Evolutionary conservation across 2,329 filamentous ascomycete species (phyloP).

Genomic region (Aspergillus transmontanensis): DNA sequence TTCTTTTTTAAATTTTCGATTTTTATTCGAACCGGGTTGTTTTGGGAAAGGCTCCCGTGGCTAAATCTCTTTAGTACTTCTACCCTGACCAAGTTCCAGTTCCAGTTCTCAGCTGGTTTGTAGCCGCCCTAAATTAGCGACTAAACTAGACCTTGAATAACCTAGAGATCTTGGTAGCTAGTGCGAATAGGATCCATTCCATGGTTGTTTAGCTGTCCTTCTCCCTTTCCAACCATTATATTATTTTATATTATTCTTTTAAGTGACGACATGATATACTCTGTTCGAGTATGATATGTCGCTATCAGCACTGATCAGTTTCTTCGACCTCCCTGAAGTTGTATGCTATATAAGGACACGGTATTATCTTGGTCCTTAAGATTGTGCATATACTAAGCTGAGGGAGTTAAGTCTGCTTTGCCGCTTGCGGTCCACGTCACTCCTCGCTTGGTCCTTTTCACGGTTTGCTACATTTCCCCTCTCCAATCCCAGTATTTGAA

Average conservation of each 20-base stretch:
- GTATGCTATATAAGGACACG: too few relatives aligned
- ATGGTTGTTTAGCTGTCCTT: neutral
- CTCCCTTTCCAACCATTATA: neutral
- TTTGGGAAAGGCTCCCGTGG: constrained; percentile 4
- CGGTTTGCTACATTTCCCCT: neutral
- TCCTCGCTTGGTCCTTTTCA: neutral
- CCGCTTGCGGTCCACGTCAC: constrained; percentile 4
- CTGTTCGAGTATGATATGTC: neutral
- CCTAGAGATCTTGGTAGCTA: neutral
- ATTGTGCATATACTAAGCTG: too few relatives aligned
- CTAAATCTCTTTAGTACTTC: neutral
- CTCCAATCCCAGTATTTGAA: neutral
- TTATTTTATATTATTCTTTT: neutral
- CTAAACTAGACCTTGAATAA: neutral
- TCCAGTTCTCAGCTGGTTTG: neutral
- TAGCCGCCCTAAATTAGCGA: neutral
- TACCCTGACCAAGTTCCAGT: neutral
- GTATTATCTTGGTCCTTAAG: too few relatives aligned
- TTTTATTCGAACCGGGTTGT: neutral
- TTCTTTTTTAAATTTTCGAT: neutral
- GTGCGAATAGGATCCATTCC: neutral
- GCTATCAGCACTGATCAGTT: too few relatives aligned
- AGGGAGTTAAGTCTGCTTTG: neutral
- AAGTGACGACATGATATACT: neutral
- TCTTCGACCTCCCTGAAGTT: neutral